Base-by-base conservation (phyloP, 2,329 filamentous ascomycete genomes). In the Didymella arachidicola region DNA sequence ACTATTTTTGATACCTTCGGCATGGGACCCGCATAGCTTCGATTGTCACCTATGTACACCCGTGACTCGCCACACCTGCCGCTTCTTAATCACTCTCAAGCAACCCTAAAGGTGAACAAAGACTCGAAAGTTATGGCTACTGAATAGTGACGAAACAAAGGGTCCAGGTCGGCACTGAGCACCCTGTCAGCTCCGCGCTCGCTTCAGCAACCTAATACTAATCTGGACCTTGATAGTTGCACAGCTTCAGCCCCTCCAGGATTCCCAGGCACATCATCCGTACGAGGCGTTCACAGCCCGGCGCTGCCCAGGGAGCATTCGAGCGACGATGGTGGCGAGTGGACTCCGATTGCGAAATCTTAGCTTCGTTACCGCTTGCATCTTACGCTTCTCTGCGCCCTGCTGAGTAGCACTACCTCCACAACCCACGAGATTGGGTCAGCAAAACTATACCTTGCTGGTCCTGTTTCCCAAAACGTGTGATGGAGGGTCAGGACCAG, bases 221-320 rank as follows among this genome's bases (percentile, higher is more conserved):
- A 74, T 73, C 65, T 59, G 71, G 72, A 66, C 56, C 53, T 69
- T 74, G 72, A 73, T 76, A 75, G 69, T 71, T 71, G 62, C 60
- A 65, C 62, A 45, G 55, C 62, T 61, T 63, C 63, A 67, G 53
- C 71, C 72, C 72, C 70, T 73, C 72, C 65, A 60, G 59, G 52
- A 49, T 60, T 54, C 61, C 57, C 59, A 67, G 63, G 57, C 61
- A 59, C 56, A 66, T 60, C 58, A 27, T 51, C 58, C 63, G 59
- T 61, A 65, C 69, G 59, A 69, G 54, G 60, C 60, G 57, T 63
- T 63, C 62, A 54, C 71, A 68, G 63, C 65, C 65, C 66, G 61
- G 60, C 65, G 53, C 59, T 65, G 56, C 53, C 55, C 53, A 61
- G 52, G 59, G 58, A 62, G 59, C 53, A 52, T 59, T 58, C 61